Base-by-base conservation (phyloP, 2,329 filamentous ascomycete species). In the Ophiostoma himal-ulmi region DNA sequence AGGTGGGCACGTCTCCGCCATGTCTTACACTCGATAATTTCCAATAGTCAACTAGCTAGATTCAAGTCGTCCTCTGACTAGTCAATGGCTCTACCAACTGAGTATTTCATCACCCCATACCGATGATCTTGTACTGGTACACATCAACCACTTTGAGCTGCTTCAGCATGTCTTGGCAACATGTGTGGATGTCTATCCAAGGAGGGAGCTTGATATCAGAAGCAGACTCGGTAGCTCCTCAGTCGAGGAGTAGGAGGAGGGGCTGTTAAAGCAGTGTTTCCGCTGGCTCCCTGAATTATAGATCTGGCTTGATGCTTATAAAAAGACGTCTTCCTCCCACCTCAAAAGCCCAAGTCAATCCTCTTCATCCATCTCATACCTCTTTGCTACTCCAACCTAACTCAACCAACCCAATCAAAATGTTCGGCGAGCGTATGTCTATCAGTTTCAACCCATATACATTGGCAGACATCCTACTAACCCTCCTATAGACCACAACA, bases 351-450 rank as follows among this genome's bases (percentile, higher is more conserved):
- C 60, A 1, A 39, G 13, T 37, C 13, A 7, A 36, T 11, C n/a
- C 60, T 65, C 30, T 39, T 65, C 20, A 65, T 65, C 34, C 34
- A 65, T 39, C 36, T 65, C 36, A 37, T 65, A 39, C 20, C 62
- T 65, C 34, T 41, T 65, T 22, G 5, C 62, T 8, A 39, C 36
- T 13, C n/a, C 62, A 22, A 39, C 34, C 62, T 30, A 37, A 14
- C 36, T 8, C 30, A 64, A 30, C 14, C 30, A 64, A 36, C 14
- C 20, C 34, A 37, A 36, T 64, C 62, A 65, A 39, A 22, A 65
- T 65, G 62, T 65, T 65, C 36, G 36, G 62, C 36, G 62, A 65
- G 62, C 62, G 62, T 65, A 65, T 22, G 62, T 65, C 41, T 65
- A 22, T 8, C 20, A 3, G 7, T 26, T 2, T 3, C 5, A 14